Evolutionary conservation across 2,329 filamentous ascomycete genomes (phyloP), one percentile per base, ranked within the genome.

Genomic region (Talaromyces sp.): DNA sequence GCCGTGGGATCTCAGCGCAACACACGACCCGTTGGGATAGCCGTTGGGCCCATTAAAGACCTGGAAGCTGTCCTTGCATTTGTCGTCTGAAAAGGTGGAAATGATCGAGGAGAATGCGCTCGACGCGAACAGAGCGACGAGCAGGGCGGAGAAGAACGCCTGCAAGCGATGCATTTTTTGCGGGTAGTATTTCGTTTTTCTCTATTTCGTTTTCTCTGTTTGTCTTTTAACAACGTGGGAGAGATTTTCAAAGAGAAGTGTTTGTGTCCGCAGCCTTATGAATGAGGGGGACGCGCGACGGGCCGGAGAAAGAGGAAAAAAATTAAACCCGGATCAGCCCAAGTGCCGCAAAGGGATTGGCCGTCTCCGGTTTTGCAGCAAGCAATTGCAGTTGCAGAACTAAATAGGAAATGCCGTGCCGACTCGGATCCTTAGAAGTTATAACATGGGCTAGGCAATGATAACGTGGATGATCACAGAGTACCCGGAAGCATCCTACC

Each of bases 21-120:
- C 31, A 31, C 57, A 59, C 14, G 42, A 27, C 8, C 57, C 57
- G 31, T 59, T 51, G 28, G 57, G 57, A 12, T 23, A 59, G 1
- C 57, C 57, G 44, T 59, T 34, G 28, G 57, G 57, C n/a, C 57
- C 57, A 10, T 59, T 36, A n/a, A 59, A 12, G 1, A n/a, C 28
- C 28, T 52, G 5, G 57, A 7, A 36, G 31, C 42, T 51, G 33
- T 59, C 30, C 10, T 51, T 52, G 57, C 57, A 59, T 7, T 12
- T 33, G 47, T 59, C 28, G 23, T 59, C 57, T 10, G 28, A n/a
- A n/a, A 59, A 59, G 9, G 57, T 59, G 5, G 57, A 31, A 27
- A 59, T 59, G 30, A 34, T 1, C 3, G 44, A 53, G 23, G 57
- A 44, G 27, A 56, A 31, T 5, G 34, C 9, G 31, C 23, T 40